Evolutionary conservation across 208 protist species (phyloP).

Genomic region (Acanthamoeba lugdunensis): DNA sequence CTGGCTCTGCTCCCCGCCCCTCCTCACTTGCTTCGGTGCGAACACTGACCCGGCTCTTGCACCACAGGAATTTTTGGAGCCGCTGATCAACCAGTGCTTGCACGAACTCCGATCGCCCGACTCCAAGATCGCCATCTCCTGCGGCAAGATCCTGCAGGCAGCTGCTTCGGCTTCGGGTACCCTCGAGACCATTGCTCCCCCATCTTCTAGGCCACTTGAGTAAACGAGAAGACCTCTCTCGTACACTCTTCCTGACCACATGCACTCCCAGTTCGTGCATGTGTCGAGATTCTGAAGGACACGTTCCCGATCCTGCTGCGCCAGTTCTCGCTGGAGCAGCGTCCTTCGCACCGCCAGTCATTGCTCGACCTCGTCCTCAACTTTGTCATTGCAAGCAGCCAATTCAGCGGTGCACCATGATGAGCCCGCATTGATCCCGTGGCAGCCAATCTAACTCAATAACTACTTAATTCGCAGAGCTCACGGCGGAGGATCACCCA

Average conservation of each 20-base stretch:
- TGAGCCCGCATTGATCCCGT: neutral
- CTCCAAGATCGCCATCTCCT: slow-evolving; percentile 63
- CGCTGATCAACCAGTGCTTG: slow-evolving; percentile 61
- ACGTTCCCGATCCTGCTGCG: slow-evolving; percentile 47
- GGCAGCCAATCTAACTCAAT: neutral
- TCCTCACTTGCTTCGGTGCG: neutral
- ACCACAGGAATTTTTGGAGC: slow-evolving; percentile 6
- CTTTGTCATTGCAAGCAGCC: slow-evolving; percentile 19
- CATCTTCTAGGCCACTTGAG: neutral
- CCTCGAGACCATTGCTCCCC: neutral
- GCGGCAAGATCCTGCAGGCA: slow-evolving; percentile 27
- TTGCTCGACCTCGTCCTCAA: slow-evolving; percentile 56
- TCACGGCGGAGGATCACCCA: neutral
- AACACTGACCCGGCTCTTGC: neutral
- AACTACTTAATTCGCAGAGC: neutral
- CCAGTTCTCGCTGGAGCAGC: slow-evolving; percentile 51
- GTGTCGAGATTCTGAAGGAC: slow-evolving; percentile 57
- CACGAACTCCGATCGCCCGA: slow-evolving; percentile 59
- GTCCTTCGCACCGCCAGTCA: slow-evolving; percentile 31
- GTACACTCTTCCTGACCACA: neutral
- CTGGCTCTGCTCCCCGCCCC: neutral
- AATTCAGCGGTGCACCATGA: neutral
- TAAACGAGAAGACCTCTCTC: no score
- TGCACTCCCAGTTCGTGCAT: neutral
- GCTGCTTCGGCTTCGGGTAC: slow-evolving; percentile 51